phyloP scores from a whole-genome alignment of 768 basidiomycete genomes.

The Cyathus striatus region DNA sequence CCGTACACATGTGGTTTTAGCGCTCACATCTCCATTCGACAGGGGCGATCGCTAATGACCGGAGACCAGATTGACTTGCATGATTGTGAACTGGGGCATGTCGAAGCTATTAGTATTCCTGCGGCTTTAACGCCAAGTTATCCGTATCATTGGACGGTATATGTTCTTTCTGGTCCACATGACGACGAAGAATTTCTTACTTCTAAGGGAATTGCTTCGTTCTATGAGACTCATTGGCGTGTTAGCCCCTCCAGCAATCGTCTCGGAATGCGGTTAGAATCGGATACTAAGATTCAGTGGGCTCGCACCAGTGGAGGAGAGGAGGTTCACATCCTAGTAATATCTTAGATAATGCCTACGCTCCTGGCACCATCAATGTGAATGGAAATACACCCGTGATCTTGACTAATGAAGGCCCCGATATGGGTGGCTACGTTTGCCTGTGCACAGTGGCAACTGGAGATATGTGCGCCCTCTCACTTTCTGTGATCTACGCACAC shows the following conservation, averaged over 20 bases:
- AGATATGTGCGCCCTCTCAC: constrained; percentile 36
- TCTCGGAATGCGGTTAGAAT: constrained; percentile 57
- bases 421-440: constrained; percentile 62
- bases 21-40: neutral
- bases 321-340: constrained; percentile 69
- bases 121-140: constrained; percentile 33
- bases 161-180: constrained; percentile 59
- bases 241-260: constrained; percentile 57
- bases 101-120: constrained; percentile 19
- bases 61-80: constrained; percentile 48
- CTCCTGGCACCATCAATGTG: constrained; percentile 48
- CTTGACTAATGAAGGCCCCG: constrained; percentile 55
- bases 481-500: neutral
- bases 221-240: constrained; percentile 49
- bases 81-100: constrained; percentile 14
- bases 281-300: constrained; percentile 40
- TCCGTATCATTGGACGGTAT: constrained; percentile 42
- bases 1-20: no score
- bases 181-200: constrained; percentile 55
- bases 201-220: constrained; percentile 35
- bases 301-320: constrained; percentile 54
- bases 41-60: constrained; percentile 46
- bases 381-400: constrained; percentile 72
- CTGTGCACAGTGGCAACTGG: constrained; percentile 45
- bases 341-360: constrained; percentile 59